phyloP scores from a whole-genome alignment of 2,329 filamentous ascomycete species.

The Aspergillus flavus region DNA sequence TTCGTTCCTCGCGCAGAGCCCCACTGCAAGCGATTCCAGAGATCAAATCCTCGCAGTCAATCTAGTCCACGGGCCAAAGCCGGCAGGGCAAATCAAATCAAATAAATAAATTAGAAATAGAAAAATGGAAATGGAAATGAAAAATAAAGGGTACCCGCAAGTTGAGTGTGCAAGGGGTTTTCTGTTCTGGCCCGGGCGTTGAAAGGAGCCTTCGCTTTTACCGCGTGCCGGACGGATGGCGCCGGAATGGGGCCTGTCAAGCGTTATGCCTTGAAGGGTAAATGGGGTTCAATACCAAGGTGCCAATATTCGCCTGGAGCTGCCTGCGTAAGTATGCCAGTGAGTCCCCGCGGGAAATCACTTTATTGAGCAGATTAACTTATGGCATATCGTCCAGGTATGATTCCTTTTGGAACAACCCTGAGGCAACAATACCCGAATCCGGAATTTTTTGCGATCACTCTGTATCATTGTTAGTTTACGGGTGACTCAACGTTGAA shows the following conservation, averaged over 20 bases:
- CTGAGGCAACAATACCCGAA: background rate
- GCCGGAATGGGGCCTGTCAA: conserved; percentile 8
- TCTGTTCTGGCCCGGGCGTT: conserved; percentile 3
- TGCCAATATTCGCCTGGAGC: background rate
- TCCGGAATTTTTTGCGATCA: background rate
- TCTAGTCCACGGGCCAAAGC: background rate
- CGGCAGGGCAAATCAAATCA: background rate
- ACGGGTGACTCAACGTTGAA: background rate
- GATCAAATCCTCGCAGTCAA: background rate
- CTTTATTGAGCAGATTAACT: conserved; percentile 1
- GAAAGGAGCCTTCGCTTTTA: background rate
- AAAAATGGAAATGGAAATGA: background rate
- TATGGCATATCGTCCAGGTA: conserved; percentile 3
- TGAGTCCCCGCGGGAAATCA: background rate
- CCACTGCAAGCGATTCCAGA: conserved; percentile 7
- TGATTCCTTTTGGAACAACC: background rate
- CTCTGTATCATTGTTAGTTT: background rate
- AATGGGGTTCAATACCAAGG: background rate
- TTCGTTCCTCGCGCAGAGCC: conserved; percentile 16
- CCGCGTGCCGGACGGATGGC: conserved; percentile 15
- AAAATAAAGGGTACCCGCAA: background rate
- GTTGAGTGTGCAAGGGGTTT: background rate
- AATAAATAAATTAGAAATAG: background rate
- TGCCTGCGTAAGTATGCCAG: background rate
- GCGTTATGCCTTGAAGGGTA: conserved; percentile 3